Evolutionary conservation across 495 filamentous ascomycete species (phyloP).

Genomic region (Melanomma pulvis-pyrius): DNA sequence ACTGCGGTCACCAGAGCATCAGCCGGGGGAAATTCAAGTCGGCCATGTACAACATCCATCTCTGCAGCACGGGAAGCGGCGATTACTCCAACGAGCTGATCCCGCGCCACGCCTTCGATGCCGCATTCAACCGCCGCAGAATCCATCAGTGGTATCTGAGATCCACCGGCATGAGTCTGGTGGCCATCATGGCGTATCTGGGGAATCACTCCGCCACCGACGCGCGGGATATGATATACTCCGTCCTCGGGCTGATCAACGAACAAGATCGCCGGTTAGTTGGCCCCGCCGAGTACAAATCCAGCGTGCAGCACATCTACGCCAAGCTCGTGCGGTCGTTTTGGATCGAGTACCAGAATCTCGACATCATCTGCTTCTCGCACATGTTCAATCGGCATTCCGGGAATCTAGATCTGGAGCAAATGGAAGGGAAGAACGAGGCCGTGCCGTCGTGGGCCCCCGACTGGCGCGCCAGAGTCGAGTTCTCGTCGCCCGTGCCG

Average conservation of each 20-base stretch:
- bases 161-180: conserved; percentile 1
- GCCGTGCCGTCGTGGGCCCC: conserved; percentile 21
- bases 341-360: conserved; percentile 21
- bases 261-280: conserved; percentile 4
- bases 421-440: not conserved
- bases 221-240: conserved; percentile 15
- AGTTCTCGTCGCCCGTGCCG: conserved; percentile 16
- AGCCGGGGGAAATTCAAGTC: conserved; percentile 11
- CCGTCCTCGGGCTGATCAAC: conserved; percentile 10
- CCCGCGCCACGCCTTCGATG: conserved; percentile 14
- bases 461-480: conserved; percentile 15
- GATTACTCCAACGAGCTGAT: conserved; percentile 7
- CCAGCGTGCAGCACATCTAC: conserved; percentile 2
- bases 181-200: conserved; percentile 20
- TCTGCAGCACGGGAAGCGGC: not conserved
- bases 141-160: conserved; percentile 19
- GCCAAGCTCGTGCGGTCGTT: conserved; percentile 15
- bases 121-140: conserved; percentile 16
- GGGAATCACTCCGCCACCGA: conserved; percentile 22
- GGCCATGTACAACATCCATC: conserved; percentile 19
- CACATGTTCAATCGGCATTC: conserved; percentile 22
- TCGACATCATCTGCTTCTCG: conserved; percentile 28
- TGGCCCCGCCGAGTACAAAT: conserved; percentile 13
- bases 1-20: conserved; percentile 10
- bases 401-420: not conserved